Percentiles rank a stretch among this genome's conserved stretches.
Conservation (phyloP, 345 rosid species). For the Capsella bursapastoris region DNA sequence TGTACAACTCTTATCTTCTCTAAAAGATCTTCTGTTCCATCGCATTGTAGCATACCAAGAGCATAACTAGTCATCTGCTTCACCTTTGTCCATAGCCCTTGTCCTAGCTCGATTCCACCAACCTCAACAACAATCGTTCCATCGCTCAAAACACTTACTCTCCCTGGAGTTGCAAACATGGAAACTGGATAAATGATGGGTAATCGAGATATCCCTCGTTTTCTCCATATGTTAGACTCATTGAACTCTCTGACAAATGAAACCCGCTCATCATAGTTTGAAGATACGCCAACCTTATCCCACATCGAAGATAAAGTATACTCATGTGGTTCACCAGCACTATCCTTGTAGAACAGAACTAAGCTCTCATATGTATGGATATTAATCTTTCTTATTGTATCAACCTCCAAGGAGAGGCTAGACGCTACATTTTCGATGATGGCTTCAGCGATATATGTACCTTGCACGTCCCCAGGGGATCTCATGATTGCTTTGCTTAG, state of each 20-base stretch:
- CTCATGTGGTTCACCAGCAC: conserved; percentile 64
- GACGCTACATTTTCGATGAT: conserved; percentile 86
- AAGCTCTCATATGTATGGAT: conserved; percentile 73
- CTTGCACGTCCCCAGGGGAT: conserved; percentile 89
- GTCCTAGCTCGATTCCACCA: conserved; percentile 91
- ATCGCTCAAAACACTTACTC: conserved; percentile 79
- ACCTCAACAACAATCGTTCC: conserved; percentile 87
- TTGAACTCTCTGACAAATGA: conserved; percentile 62
- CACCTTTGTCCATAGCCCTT: conserved; percentile 95
- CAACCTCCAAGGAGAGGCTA: conserved; percentile 70
- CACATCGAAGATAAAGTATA: conserved; percentile 77
- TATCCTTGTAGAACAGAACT: conserved; percentile 49
- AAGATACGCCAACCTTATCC: conserved; percentile 64
- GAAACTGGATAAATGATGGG: conserved; percentile 56
- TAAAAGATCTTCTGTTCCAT: conserved; percentile 53
- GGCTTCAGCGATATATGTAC: conserved; percentile 77
- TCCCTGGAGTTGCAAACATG: conserved; percentile 68
- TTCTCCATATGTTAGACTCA: conserved; percentile 58
- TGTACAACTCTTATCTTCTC: conserved; percentile 75
- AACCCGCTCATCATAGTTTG: conserved; percentile 52
- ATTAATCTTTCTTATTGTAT: conserved; percentile 65
- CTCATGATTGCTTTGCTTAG: conserved; percentile 78
- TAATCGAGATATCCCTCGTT: conserved; percentile 81
- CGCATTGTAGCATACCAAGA: conserved; percentile 63
- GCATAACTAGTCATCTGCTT: conserved; percentile 84